Conservation (phyloP, 2,329 filamentous ascomycete genomes). For the Ceratocystis alfenasii region DNA sequence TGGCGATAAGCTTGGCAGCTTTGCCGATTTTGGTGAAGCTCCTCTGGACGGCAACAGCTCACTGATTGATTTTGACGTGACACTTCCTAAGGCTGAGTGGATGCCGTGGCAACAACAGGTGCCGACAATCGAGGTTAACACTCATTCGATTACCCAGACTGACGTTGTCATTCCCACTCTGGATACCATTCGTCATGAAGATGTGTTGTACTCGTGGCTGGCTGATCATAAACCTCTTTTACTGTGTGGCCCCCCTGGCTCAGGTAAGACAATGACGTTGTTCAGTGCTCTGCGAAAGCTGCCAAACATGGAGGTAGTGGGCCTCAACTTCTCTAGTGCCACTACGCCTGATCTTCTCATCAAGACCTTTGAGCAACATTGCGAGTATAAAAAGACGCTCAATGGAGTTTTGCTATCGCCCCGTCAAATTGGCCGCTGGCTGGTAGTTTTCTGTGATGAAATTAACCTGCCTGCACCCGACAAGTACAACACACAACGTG, state of each 20-base stretch:
- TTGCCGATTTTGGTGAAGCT: constrained; percentile 79
- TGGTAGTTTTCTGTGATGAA: constrained; percentile 98
- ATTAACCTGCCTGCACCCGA: constrained; percentile 98
- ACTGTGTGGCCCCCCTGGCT: constrained; percentile 92
- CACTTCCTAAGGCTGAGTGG: constrained; percentile 80
- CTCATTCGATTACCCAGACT: constrained; percentile 93
- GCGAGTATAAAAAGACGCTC: constrained; percentile 97
- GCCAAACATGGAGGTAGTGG: constrained; percentile 97
- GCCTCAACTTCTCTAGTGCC: constrained; percentile 97
- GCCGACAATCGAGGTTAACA: constrained; percentile 90
- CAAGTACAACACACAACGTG: constrained; percentile 92
- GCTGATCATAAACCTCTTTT: constrained; percentile 96
- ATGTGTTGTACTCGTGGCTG: constrained; percentile 98
- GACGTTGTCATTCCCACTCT: constrained; percentile 97
- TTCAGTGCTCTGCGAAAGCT: constrained; percentile 95
- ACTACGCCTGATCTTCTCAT: constrained; percentile 95
- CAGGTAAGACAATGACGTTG: constrained; percentile 98
- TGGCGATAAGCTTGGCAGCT: constrained; percentile 68
- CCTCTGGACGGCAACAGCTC: constrained; percentile 65
- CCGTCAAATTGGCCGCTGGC: constrained; percentile 91
- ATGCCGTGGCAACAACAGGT: constrained; percentile 89
- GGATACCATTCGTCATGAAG: constrained; percentile 94
- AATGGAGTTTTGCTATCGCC: constrained; percentile 93
- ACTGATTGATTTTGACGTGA: constrained; percentile 91
- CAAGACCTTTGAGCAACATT: constrained; percentile 99